Percentiles rank a stretch among this genome's conserved stretches.
phyloP scores from a whole-genome alignment of 306 rosid species.

The Senna siamea region DNA sequence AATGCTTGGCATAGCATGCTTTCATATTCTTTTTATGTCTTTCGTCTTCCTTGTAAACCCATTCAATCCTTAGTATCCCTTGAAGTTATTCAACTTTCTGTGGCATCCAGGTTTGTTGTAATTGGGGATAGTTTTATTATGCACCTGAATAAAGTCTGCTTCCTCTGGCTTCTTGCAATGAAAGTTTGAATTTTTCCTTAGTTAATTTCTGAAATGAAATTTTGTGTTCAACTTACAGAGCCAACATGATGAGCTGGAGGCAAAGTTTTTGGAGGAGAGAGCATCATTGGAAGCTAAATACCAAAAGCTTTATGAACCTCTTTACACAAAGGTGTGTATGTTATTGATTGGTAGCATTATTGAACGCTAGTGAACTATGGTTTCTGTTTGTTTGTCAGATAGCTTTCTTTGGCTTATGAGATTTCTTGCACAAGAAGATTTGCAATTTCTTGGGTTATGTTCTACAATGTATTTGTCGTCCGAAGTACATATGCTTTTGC shows the following conservation, averaged over 20 bases:
- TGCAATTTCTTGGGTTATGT: conserved; percentile 27
- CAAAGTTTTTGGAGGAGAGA: conserved; percentile 56
- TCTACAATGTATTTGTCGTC: background rate
- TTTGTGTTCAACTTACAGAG: conserved; percentile 40
- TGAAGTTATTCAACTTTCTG: background rate
- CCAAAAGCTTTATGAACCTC: conserved; percentile 50
- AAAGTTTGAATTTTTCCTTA: conserved; percentile 12
- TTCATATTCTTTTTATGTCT: background rate
- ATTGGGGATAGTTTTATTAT: background rate
- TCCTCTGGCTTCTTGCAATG: background rate
- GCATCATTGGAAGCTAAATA: conserved; percentile 57
- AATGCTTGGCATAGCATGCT: background rate
- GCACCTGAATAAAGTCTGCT: conserved; percentile 1
- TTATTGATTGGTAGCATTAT: background rate
- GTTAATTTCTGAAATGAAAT: conserved; percentile 21
- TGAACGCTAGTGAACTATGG: conserved; percentile 10
- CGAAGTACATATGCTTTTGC: conserved; percentile 15
- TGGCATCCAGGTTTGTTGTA: background rate
- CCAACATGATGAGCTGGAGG: conserved; percentile 45
- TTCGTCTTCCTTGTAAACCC: background rate
- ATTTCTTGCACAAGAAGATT: conserved; percentile 23
- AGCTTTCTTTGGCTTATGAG: conserved; percentile 4
- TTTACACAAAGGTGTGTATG: conserved; percentile 52
- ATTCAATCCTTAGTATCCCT: background rate
- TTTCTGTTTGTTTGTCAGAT: conserved; percentile 13